Evolutionary conservation across 1,139 yeast species (phyloP).

Genomic region (Diutina neorugosa): DNA sequence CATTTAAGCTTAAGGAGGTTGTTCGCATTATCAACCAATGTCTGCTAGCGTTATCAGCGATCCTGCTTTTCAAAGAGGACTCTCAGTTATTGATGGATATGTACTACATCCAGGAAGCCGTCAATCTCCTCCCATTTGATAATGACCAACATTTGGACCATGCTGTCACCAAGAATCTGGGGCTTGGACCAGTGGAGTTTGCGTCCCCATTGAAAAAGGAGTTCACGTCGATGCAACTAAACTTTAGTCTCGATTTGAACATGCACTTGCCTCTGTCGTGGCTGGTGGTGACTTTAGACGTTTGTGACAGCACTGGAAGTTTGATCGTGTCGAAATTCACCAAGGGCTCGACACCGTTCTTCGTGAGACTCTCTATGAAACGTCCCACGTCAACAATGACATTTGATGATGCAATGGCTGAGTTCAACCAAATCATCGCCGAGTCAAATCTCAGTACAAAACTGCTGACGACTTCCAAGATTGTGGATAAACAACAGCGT

Average conservation of each 20-base stretch:
- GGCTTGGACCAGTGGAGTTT: not conserved
- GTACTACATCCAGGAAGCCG: not conserved
- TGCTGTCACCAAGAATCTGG: not conserved
- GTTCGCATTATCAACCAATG: not conserved
- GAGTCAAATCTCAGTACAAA: conserved; percentile 47
- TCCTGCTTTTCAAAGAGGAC: not conserved
- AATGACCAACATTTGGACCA: conserved; percentile 1
- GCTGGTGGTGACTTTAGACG: conserved; percentile 3
- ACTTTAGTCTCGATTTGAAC: not conserved
- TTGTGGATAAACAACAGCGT: conserved; percentile 50
- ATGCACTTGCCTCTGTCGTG: not conserved
- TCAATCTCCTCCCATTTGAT: not conserved
- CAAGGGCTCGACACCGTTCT: not conserved
- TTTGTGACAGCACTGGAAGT: not conserved
- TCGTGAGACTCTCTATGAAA: not conserved
- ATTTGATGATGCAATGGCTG: conserved; percentile 34
- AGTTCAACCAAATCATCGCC: conserved; percentile 39
- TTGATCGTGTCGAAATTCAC: not conserved
- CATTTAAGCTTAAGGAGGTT: not conserved
- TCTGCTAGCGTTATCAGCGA: not conserved
- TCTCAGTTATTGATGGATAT: not conserved
- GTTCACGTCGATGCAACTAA: not conserved
- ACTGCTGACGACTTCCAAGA: conserved; percentile 32
- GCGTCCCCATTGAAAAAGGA: not conserved
- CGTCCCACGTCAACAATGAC: conserved; percentile 7